Evolutionary conservation across 2,329 filamentous ascomycete genomes (phyloP), one percentile per base, ranked within the genome.

Genomic region (Cytospora paraplurivora): DNA sequence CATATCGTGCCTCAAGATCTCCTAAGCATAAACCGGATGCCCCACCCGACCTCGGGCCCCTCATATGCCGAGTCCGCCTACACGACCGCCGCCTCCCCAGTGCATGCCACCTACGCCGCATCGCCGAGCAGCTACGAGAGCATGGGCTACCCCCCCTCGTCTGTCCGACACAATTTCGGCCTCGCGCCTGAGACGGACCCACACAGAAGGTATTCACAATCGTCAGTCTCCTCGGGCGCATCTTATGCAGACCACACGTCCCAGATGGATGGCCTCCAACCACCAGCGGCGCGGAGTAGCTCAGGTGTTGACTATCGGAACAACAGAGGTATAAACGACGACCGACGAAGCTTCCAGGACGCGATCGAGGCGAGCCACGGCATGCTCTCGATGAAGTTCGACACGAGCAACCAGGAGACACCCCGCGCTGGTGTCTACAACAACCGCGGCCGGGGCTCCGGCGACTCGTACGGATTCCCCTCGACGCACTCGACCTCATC

Each of bases 381-480:
- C 70, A 97, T 98, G 91, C 85, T 97, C 33, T 92, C 93, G 44
- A 91, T 98, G 85, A 96, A 64, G 44, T 66, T 66, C 59, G 65
- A 66, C 65, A 64, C 64, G 1, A 59, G 62, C 55, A 66, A 92
- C 83, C 93, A 97, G 78, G 93, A 97, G 71, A 97, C 93, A 1
- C 92, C 93, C 13, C 84, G 93, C 67, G 95, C 94, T 7, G 65
- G 65, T 74, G 92, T 97, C 71, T 97, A 97, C 73, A 92, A 83
- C 66, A 78, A 74, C 65, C 81, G 88, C 63, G 84, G 85, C 63
- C 84, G 92, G 68, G 88, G 86, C 62, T 93, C 93, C 1, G 83
- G 87, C 62, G 93, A 97, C 72, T 93, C 93, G 1, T 97, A 97
- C 73, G 92, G 92, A 15, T 98, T 97, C 76, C 93, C 94, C 7